Percentiles rank a stretch among this genome's conserved stretches.
Conservation (phyloP, 1,139 yeast genomes). For the Chernovozyma aurita region DNA sequence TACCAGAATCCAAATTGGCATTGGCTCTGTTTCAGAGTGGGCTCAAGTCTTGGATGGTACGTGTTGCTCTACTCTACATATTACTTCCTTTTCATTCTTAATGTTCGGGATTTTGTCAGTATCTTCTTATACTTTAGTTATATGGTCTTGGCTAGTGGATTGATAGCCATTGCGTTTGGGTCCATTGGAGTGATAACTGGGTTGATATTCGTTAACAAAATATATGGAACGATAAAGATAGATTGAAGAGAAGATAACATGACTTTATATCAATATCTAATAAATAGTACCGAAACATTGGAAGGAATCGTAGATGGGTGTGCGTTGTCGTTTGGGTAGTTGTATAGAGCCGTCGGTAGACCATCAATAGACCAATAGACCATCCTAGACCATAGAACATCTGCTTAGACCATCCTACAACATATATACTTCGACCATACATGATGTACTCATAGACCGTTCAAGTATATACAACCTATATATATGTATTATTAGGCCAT, state of each 20-base stretch:
- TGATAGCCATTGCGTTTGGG: constrained; percentile 72
- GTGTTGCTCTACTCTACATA: constrained; percentile 65
- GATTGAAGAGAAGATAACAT: constrained; percentile 34
- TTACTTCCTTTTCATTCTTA: constrained; percentile 54
- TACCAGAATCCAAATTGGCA: constrained; percentile 73
- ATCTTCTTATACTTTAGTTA: constrained; percentile 66
- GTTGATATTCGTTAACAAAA: constrained; percentile 51
- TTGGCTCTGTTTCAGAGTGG: constrained; percentile 75
- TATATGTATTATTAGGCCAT: too few relatives aligned
- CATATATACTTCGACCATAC: too few relatives aligned
- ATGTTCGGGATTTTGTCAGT: constrained; percentile 66
- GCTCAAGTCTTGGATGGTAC: constrained; percentile 70
- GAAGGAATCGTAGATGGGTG: too few relatives aligned
- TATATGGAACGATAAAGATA: constrained; percentile 55
- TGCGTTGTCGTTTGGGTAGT: too few relatives aligned
- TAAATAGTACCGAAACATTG: not conserved
- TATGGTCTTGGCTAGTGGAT: constrained; percentile 58
- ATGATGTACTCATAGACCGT: too few relatives aligned
- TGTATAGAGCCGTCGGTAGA: too few relatives aligned
- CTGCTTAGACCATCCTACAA: too few relatives aligned
- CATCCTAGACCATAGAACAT: too few relatives aligned
- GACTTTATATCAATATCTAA: too few relatives aligned
- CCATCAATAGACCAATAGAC: too few relatives aligned
- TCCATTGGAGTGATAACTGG: constrained; percentile 69
- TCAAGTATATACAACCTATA: too few relatives aligned